Percentiles rank a stretch among this genome's conserved stretches.
Evolutionary conservation across 2,329 filamentous ascomycete species (phyloP).

Genomic region (Ascochyta lentis): DNA sequence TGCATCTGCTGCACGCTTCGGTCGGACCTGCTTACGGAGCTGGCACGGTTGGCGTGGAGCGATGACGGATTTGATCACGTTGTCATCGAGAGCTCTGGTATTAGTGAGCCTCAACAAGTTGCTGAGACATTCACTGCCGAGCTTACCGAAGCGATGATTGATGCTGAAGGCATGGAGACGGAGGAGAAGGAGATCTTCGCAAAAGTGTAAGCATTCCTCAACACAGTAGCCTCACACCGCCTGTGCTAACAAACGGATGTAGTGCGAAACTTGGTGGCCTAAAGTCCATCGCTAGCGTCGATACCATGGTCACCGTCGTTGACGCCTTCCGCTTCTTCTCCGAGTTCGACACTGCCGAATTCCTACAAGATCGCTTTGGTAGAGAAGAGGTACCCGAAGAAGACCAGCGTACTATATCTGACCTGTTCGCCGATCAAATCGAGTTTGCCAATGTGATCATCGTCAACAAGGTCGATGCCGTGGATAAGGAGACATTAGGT

Average conservation of each 20-base stretch:
- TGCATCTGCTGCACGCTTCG: constrained; percentile 80
- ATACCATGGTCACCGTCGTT: constrained; percentile 75
- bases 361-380: constrained; percentile 68
- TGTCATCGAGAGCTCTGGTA: constrained; percentile 73
- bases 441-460: constrained; percentile 78
- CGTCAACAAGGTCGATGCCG: constrained; percentile 73
- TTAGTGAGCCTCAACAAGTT: constrained; percentile 76
- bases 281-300: constrained; percentile 69
- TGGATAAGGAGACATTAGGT: constrained; percentile 55
- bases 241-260: not conserved
- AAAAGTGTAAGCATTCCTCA: constrained; percentile 51
- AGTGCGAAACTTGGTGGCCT: constrained; percentile 62
- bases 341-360: constrained; percentile 74
- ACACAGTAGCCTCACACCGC: not conserved
- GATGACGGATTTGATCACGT: constrained; percentile 72
- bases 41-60: constrained; percentile 67
- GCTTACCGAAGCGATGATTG: constrained; percentile 55
- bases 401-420: constrained; percentile 75
- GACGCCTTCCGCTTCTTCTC: constrained; percentile 76
- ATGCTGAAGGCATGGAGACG: constrained; percentile 50
- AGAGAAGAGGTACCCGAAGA: constrained; percentile 64
- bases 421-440: constrained; percentile 78
- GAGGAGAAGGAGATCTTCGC: constrained; percentile 55
- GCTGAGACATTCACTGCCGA: constrained; percentile 73
- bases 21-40: constrained; percentile 73